phyloP scores from a whole-genome alignment of 2,329 filamentous ascomycete species.

The Daldinia sp. region DNA sequence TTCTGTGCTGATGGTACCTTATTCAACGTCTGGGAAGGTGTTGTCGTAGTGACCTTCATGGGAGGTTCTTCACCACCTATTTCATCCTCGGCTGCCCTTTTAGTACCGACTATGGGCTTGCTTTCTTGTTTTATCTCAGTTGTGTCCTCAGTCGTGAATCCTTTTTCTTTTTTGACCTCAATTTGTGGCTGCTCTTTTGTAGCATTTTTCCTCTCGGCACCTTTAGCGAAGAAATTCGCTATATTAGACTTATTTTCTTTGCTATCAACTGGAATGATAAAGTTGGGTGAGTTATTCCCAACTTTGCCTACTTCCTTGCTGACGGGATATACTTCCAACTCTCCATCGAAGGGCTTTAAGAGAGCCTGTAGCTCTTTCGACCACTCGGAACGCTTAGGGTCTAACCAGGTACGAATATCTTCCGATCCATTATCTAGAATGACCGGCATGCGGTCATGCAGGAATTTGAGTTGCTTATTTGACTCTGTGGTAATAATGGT shows the following conservation, averaged over 20 bases:
- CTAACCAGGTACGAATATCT: constrained; percentile 77
- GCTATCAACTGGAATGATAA: constrained; percentile 83
- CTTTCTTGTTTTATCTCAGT: constrained; percentile 14
- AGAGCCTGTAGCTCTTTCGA: constrained; percentile 78
- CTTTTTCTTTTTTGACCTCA: constrained; percentile 38
- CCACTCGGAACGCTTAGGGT: constrained; percentile 78
- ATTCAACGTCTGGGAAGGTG: constrained; percentile 33
- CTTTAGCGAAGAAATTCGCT: constrained; percentile 85
- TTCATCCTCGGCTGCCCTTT: constrained; percentile 41
- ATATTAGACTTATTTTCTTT: constrained; percentile 93
- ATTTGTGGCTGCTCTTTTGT: constrained; percentile 40
- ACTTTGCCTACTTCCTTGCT: constrained; percentile 92
- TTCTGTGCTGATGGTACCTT: constrained; percentile 39
- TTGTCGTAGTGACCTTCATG: constrained; percentile 39
- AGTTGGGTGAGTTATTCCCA: constrained; percentile 85
- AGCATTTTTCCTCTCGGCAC: constrained; percentile 47
- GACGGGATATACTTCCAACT: constrained; percentile 86
- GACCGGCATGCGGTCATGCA: constrained; percentile 96
- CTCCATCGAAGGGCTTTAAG: constrained; percentile 79
- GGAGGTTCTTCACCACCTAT: constrained; percentile 36
- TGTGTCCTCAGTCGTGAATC: constrained; percentile 30
- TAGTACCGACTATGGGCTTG: constrained; percentile 32
- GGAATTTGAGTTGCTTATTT: constrained; percentile 81
- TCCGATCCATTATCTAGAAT: constrained; percentile 81
- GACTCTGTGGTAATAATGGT: constrained; percentile 92